Base-by-base conservation (phyloP, 2,329 filamentous ascomycete species). In the Colletotrichum spaethianum region DNA sequence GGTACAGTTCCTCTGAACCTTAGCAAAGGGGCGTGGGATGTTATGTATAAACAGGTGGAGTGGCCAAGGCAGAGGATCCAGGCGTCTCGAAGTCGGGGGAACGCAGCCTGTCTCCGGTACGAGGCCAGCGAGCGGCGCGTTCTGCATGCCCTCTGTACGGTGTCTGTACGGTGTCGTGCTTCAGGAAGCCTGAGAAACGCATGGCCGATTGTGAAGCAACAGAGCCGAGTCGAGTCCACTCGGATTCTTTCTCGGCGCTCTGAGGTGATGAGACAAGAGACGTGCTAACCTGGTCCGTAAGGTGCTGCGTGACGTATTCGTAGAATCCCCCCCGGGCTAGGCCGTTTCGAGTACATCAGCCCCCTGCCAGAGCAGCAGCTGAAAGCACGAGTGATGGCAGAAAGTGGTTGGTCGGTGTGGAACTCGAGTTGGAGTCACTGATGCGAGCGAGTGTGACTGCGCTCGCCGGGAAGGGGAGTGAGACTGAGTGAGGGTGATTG, bases 291-390 rank as follows among this genome's bases (percentile, higher is more conserved):
- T 36, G 59, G 69, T 44, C 59, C 44, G 68, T 68, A 50, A 68
- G 48, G 64, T 38, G 42, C 52, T 31, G 44, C 52, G 66, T 72
- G 66, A 72, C 70, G 70, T 72, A 72, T 60, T 69, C 6, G 53
- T 44, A 69, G 36, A 55, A 33, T 52, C 46, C 33, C 53, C 59
- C 40, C 65, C 18, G 33, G 63, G 53, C 70, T 72, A 72, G 70
- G 31, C 70, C 53, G 65, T 69, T 72, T 72, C 52, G 52, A 72
- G 48, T 68, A 68, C 56, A 53, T 57, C 33, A 53, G 57, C 57
- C 50, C 52, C 28, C 48, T 63, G 64, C 20, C 33, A n/a, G 48
- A 42, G 31, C 42, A 48, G 64, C 28, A 31, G 48, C 48, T 52
- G 48, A 52, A 44, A 33, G 42, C 57, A 36, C 42, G 28, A 60